phyloP scores from a whole-genome alignment of 257 asterid species.

The Coffea eugenioides region DNA sequence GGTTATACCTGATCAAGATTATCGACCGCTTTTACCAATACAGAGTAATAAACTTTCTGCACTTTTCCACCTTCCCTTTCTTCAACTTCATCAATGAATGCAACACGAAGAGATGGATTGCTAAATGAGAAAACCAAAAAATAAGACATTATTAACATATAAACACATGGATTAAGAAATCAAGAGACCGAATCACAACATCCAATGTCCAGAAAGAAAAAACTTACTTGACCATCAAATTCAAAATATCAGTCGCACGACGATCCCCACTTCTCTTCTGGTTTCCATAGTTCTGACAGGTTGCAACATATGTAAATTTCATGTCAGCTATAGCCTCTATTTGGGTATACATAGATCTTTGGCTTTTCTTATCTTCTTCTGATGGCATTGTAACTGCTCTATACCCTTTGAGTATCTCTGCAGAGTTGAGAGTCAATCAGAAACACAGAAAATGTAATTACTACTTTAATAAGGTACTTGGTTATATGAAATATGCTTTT shows the following conservation, averaged over 20 bases:
- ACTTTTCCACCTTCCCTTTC: slow-evolving; percentile 81
- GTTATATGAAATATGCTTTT: background rate
- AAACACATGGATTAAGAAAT: slow-evolving; percentile 14
- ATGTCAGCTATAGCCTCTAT: slow-evolving; percentile 96
- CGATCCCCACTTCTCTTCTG: slow-evolving; percentile 97
- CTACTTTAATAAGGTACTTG: background rate
- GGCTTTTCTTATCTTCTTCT: slow-evolving; percentile 81
- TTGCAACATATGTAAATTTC: slow-evolving; percentile 97
- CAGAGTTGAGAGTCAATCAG: slow-evolving; percentile 17
- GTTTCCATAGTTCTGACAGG: slow-evolving; percentile 96
- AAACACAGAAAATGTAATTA: slow-evolving; percentile 12
- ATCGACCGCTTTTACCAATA: slow-evolving; percentile 90
- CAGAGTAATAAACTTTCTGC: slow-evolving; percentile 86
- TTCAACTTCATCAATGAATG: slow-evolving; percentile 95
- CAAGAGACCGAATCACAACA: background rate
- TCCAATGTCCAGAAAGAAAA: slow-evolving; percentile 6
- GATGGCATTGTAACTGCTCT: slow-evolving; percentile 65
- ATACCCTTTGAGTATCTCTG: slow-evolving; percentile 92
- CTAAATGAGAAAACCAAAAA: slow-evolving; percentile 41
- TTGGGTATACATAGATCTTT: slow-evolving; percentile 85
- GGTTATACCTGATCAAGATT: slow-evolving; percentile 92
- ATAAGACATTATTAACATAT: slow-evolving; percentile 7
- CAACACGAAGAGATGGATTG: slow-evolving; percentile 97
- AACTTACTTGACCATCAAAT: slow-evolving; percentile 97
- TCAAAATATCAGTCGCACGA: slow-evolving; percentile 94